These are phyloP conservation scores for Globisporangium middletonii DNA, from an alignment of 352 stramenopile genomes.

Conservation along the genomic window DNA sequence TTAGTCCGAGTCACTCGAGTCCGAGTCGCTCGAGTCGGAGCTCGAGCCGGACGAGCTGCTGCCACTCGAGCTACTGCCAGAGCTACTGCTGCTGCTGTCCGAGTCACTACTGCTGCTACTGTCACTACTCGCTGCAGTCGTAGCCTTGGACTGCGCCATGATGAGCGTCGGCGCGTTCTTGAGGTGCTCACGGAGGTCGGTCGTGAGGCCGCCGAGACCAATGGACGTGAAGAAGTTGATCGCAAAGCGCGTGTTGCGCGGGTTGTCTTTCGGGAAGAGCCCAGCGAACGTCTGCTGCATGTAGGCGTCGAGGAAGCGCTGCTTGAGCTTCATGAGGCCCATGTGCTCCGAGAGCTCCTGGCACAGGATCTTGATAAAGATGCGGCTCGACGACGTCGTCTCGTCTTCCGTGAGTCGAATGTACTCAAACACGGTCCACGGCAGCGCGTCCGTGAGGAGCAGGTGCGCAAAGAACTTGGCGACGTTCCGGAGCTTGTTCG, in stretches of 20 bases:
- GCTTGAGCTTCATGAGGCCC: conserved; percentile 93
- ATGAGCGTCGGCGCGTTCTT: conserved; percentile 96
- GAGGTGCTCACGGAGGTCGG: conserved; percentile 93
- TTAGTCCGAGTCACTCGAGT: conserved; percentile 30
- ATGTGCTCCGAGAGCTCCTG: conserved; percentile 98
- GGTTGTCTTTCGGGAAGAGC: conserved; percentile 97
- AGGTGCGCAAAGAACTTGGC: conserved; percentile 99
- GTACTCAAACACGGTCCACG: conserved; percentile 96
- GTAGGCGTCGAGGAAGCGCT: conserved; percentile 90
- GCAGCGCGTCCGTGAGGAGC: conserved; percentile 95
- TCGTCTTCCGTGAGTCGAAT: conserved; percentile 98
- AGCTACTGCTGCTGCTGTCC: conserved; percentile 27
- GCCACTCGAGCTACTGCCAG: conserved; percentile 19
- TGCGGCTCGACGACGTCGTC: conserved; percentile 97
- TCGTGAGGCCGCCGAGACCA: conserved; percentile 96
- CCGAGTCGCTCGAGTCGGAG: conserved; percentile 22
- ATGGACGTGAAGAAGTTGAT: conserved; percentile 99
- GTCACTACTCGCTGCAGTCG: conserved; percentile 8
- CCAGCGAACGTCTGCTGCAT: conserved; percentile 91
- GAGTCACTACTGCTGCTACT: conserved; percentile 29
- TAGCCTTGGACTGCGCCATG: conserved; percentile 62
- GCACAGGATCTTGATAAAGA: conserved; percentile 99
- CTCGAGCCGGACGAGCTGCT: conserved; percentile 33
- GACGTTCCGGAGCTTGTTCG: conserved; percentile 98
- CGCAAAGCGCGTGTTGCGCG: conserved; percentile 97